Percentiles rank a stretch among this genome's conserved stretches.
phyloP scores from a whole-genome alignment of 2,329 filamentous ascomycete species.

The Xylaria sp. region DNA sequence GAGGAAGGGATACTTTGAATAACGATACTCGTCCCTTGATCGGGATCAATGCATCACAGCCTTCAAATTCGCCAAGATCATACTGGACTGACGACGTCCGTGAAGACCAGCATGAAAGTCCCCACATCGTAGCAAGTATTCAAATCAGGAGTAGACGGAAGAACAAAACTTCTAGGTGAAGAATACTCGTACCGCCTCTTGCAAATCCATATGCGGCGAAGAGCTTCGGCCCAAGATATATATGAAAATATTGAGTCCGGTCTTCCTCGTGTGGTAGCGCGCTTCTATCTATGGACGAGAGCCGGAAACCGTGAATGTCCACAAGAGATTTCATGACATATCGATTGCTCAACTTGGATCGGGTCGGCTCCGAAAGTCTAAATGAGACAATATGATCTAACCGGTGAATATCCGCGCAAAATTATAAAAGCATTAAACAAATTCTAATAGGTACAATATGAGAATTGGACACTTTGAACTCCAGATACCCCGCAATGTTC shows the following conservation, averaged over 20 bases:
- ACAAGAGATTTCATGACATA: slow-evolving; percentile 34
- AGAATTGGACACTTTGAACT: slow-evolving; percentile 66
- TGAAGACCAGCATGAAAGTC: background rate
- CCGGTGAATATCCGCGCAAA: slow-evolving; percentile 71
- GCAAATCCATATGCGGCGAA: slow-evolving; percentile 58
- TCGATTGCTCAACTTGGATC: slow-evolving; percentile 48
- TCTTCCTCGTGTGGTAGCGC: slow-evolving; percentile 49
- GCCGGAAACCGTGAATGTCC: slow-evolving; percentile 60
- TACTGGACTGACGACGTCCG: background rate
- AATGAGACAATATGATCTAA: slow-evolving; percentile 67
- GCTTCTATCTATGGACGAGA: slow-evolving; percentile 63
- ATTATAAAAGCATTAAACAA: slow-evolving; percentile 70
- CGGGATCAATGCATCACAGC: background rate
- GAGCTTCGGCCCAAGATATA: slow-evolving; percentile 52
- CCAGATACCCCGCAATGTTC: slow-evolving; percentile 53
- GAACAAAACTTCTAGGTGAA: slow-evolving; percentile 50
- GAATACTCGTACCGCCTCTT: slow-evolving; percentile 50
- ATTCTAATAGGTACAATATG: slow-evolving; percentile 73
- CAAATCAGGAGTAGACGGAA: slow-evolving; percentile 51
- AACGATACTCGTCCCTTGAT: background rate
- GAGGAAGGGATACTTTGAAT: background rate
- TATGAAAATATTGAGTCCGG: slow-evolving; percentile 50
- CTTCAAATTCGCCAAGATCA: background rate
- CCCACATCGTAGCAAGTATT: slow-evolving; percentile 35
- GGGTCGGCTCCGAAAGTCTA: slow-evolving; percentile 64